A percentile compares a stretch with the other conserved stretches of the same genome.
Evolutionary conservation across 2,329 filamentous ascomycete genomes (phyloP).

Genomic region (Clathrospora elynae): DNA sequence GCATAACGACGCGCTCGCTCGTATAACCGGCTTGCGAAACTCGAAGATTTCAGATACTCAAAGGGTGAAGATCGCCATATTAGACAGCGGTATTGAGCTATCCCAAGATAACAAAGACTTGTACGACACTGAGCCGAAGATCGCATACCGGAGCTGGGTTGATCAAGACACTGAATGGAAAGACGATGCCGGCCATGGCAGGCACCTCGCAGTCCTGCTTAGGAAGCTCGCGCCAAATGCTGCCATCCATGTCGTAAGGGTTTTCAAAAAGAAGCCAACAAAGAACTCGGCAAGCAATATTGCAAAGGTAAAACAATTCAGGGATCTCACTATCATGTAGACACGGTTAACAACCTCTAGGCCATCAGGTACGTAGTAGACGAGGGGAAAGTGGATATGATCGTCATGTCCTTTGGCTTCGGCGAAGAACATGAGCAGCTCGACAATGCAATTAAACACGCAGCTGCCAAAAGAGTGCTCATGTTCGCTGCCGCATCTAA

Average conservation of each 20-base stretch:
- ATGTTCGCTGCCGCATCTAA: conserved; percentile 14
- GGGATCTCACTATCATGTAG: no score
- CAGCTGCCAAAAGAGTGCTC: not conserved
- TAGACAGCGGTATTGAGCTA: conserved; percentile 7
- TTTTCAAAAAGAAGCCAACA: not conserved
- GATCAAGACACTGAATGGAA: not conserved
- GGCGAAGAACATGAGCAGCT: conserved; percentile 1
- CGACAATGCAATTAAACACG: conserved; percentile 3
- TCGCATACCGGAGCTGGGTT: conserved; percentile 1
- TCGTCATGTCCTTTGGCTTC: conserved; percentile 11
- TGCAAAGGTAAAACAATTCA: not conserved
- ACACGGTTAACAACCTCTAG: not conserved
- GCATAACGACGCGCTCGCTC: not conserved
- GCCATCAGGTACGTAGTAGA: conserved; percentile 7
- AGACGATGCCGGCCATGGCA: conserved; percentile 4
- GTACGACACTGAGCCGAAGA: not conserved
- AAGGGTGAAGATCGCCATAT: conserved; percentile 4
- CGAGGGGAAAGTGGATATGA: conserved; percentile 10
- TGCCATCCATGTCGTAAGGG: not conserved
- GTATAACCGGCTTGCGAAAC: not conserved
- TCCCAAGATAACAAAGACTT: not conserved
- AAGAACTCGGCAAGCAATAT: not conserved
- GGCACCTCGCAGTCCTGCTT: not conserved
- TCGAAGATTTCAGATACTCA: not conserved
- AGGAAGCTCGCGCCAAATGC: conserved; percentile 1